phyloP scores from a whole-genome alignment of 2,329 filamentous ascomycete species.

The Gaeumannomyces tritici region DNA sequence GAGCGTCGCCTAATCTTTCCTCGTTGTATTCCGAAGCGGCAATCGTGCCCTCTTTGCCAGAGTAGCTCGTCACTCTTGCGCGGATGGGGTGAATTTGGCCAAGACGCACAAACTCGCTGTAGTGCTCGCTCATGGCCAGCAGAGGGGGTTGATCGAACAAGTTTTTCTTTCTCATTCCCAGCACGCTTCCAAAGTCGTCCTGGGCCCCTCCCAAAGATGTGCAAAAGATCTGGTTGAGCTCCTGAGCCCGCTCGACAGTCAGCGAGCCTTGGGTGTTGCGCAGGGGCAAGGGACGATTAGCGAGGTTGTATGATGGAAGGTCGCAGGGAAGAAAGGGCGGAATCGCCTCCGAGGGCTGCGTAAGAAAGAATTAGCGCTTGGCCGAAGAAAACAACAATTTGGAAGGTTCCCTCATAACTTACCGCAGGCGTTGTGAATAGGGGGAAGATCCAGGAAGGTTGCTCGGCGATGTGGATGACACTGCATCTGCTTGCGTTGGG shows the following conservation, averaged over 20 bases:
- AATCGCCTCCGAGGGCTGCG: constrained; percentile 32
- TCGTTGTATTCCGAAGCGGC: constrained; percentile 8
- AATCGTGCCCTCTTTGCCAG: constrained; percentile 23
- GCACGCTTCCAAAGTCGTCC: constrained; percentile 31
- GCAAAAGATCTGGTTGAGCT: constrained; percentile 41
- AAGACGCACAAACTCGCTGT: constrained; percentile 63
- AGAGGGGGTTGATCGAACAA: constrained; percentile 47
- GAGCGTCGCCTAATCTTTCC: constrained; percentile 13
- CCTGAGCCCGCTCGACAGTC: constrained; percentile 42
- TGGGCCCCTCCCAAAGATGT: constrained; percentile 41
- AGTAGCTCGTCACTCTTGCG: constrained; percentile 33
- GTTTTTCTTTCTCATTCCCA: constrained; percentile 10
- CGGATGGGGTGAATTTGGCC: constrained; percentile 43
- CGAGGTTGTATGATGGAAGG: constrained; percentile 60
- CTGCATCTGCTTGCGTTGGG: constrained; percentile 37
- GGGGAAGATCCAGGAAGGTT: constrained; percentile 65
- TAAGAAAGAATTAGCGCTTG: background rate
- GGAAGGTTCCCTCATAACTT: constrained; percentile 8
- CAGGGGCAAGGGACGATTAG: constrained; percentile 48
- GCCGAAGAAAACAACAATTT: background rate
- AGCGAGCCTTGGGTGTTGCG: constrained; percentile 57
- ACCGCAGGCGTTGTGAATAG: constrained; percentile 43
- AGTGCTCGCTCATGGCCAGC: constrained; percentile 61
- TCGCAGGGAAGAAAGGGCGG: constrained; percentile 65
- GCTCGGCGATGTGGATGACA: constrained; percentile 59